These are phyloP conservation scores for Ciborinia camelliae DNA, from an alignment of 2,329 filamentous ascomycete genomes.

Conservation along the genomic window DNA sequence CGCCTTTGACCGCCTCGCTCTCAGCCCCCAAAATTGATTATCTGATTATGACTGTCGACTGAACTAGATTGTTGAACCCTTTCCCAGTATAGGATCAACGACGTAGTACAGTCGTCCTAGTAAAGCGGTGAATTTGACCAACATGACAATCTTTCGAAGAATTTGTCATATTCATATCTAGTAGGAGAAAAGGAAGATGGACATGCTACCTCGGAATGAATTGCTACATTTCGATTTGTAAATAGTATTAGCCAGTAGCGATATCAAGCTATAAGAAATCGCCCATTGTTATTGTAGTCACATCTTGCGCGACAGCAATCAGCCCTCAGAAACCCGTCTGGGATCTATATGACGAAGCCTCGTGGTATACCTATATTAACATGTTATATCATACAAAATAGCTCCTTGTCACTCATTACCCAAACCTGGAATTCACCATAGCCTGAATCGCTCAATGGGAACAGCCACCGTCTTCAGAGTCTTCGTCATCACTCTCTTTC, in stretches of 20 bases:
- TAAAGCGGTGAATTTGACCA: too few species aligned
- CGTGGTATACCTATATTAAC: not conserved
- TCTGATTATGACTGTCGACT: too few species aligned
- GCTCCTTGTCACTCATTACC: not conserved
- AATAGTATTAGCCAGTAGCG: not conserved
- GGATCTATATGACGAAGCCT: too few species aligned
- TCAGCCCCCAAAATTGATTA: not conserved
- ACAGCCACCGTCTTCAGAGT: conserved; percentile 32
- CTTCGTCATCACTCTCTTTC: conserved; percentile 34
- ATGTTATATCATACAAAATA: not conserved
- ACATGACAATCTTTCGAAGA: too few species aligned
- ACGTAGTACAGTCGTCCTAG: too few species aligned
- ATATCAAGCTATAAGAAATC: not conserved
- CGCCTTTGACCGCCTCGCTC: not conserved
- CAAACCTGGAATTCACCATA: not conserved
- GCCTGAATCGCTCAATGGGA: conserved; percentile 27
- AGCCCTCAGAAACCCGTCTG: not conserved
- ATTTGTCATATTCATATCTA: too few species aligned
- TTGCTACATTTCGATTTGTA: not conserved
- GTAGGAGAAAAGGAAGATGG: too few species aligned
- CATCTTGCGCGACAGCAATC: not conserved
- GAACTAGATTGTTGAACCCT: too few species aligned
- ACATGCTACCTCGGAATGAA: not conserved
- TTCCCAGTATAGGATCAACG: too few species aligned
- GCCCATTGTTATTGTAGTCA: not conserved